Conservation (phyloP, 768 basidiomycete genomes). For the Leccinum pellstonianum region DNA sequence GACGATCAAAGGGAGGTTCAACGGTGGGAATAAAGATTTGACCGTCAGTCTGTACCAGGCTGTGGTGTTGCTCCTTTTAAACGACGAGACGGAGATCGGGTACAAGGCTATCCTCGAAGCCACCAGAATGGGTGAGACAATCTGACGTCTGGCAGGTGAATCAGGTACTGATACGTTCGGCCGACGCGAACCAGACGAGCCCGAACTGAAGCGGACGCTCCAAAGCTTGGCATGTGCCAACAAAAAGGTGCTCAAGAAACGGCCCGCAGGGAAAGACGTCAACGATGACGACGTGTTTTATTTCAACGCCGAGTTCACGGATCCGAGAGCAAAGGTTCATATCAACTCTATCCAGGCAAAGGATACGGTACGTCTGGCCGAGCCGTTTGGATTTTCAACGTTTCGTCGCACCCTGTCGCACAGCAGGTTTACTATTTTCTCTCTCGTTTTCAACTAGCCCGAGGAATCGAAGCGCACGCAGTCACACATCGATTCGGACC, state of each 20-base stretch:
- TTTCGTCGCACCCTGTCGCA: not conserved
- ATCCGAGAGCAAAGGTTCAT: conserved; percentile 75
- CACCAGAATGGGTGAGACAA: conserved; percentile 67
- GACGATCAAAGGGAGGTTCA: conserved; percentile 70
- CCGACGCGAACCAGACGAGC: conserved; percentile 47
- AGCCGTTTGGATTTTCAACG: not conserved
- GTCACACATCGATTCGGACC: conserved; percentile 80
- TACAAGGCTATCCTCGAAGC: conserved; percentile 67
- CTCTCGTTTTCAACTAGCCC: conserved; percentile 41
- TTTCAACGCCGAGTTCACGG: conserved; percentile 82
- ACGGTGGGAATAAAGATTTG: conserved; percentile 73
- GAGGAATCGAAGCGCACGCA: conserved; percentile 87
- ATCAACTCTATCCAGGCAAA: conserved; percentile 97
- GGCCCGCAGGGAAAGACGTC: conserved; percentile 77
- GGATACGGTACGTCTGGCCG: conserved; percentile 64
- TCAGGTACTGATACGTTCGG: not conserved
- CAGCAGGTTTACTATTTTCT: not conserved
- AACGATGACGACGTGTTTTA: conserved; percentile 70
- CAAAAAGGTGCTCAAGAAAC: conserved; percentile 83
- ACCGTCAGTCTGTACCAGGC: conserved; percentile 90
- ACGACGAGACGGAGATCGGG: conserved; percentile 56
- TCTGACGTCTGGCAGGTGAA: not conserved
- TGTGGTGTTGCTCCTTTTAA: conserved; percentile 83
- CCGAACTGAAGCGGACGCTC: conserved; percentile 76
- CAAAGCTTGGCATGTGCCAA: conserved; percentile 93